phyloP scores from a whole-genome alignment of 768 basidiomycete species.

The Suillus ampliporus region DNA sequence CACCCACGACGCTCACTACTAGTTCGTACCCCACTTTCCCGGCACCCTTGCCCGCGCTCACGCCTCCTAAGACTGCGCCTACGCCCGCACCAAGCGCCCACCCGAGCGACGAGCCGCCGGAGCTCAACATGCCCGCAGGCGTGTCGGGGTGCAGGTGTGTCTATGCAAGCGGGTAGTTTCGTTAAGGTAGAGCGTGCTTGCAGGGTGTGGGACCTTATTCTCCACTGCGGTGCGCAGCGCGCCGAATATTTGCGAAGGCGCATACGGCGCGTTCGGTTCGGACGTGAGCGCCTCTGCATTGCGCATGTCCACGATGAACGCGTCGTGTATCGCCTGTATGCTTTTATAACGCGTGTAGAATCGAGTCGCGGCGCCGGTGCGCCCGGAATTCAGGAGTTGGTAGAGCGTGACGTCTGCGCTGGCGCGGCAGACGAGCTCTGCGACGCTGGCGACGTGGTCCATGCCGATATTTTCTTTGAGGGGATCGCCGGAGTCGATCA shows the following conservation, averaged over 20 bases:
- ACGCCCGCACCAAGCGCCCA: slow-evolving; percentile 72
- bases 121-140: slow-evolving; percentile 56
- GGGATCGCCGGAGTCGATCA: slow-evolving; percentile 68
- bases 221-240: slow-evolving; percentile 51
- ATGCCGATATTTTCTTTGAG: slow-evolving; percentile 55
- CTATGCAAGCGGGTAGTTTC: slow-evolving; percentile 64
- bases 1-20: slow-evolving; percentile 65
- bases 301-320: slow-evolving; percentile 33
- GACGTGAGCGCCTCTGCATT: slow-evolving; percentile 39
- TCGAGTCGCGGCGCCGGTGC: slow-evolving; percentile 13
- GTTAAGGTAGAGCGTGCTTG: slow-evolving; percentile 55
- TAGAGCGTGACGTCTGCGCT: slow-evolving; percentile 57
- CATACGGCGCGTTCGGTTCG: slow-evolving; percentile 25
- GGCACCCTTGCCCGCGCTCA: slow-evolving; percentile 26
- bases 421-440: slow-evolving; percentile 62
- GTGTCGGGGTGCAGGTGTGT: slow-evolving; percentile 57
- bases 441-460: slow-evolving; percentile 51
- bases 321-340: slow-evolving; percentile 28
- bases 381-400: slow-evolving; percentile 47
- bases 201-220: slow-evolving; percentile 7
- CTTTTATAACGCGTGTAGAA: slow-evolving; percentile 24
- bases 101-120: slow-evolving; percentile 71
- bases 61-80: slow-evolving; percentile 57
- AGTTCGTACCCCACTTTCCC: slow-evolving; percentile 50
- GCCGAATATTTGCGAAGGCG: slow-evolving; percentile 56